Evolutionary conservation across 352 stramenopile genomes (phyloP).

Genomic region (Phytophthora rubi): DNA sequence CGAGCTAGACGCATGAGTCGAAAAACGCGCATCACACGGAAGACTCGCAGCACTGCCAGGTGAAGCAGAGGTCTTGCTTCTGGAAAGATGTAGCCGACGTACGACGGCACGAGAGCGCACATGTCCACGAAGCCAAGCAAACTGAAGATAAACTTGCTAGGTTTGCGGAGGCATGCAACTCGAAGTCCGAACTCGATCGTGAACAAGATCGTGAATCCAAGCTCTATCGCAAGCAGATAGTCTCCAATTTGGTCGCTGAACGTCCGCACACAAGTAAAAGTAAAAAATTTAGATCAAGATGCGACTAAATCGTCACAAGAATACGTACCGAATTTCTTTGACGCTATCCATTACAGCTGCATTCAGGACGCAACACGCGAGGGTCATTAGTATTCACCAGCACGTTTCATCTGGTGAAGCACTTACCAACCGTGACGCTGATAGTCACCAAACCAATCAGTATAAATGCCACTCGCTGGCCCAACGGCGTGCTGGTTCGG

Average conservation of each 20-base stretch:
- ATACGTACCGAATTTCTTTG: conserved; percentile 62
- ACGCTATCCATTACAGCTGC: conserved; percentile 76
- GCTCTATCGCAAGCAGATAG: conserved; percentile 71
- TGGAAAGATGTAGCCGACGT: conserved; percentile 71
- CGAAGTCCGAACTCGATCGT: conserved; percentile 79
- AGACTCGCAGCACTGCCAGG: conserved; percentile 77
- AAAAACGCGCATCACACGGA: conserved; percentile 84
- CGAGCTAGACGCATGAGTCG: conserved; percentile 72
- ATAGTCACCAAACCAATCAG: conserved; percentile 75
- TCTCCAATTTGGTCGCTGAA: conserved; percentile 62
- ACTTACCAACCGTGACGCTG: conserved; percentile 67
- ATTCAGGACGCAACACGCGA: background rate
- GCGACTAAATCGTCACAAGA: background rate
- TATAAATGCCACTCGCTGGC: conserved; percentile 68
- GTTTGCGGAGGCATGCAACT: conserved; percentile 65
- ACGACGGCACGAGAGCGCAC: conserved; percentile 80
- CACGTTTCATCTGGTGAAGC: background rate
- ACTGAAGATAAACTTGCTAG: conserved; percentile 69
- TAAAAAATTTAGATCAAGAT: conserved; percentile 1
- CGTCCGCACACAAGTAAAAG: conserved; percentile 3
- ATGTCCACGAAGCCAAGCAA: conserved; percentile 81
- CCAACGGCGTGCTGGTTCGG: conserved; percentile 71
- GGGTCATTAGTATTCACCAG: conserved; percentile 1
- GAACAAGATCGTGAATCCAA: conserved; percentile 86
- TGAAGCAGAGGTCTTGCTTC: conserved; percentile 71